A percentile compares a stretch with the other conserved stretches of the same genome.
These are phyloP conservation scores for Paracoccidioides lutzii DNA, from an alignment of 2,329 filamentous ascomycete species.

Conservation along the genomic window DNA sequence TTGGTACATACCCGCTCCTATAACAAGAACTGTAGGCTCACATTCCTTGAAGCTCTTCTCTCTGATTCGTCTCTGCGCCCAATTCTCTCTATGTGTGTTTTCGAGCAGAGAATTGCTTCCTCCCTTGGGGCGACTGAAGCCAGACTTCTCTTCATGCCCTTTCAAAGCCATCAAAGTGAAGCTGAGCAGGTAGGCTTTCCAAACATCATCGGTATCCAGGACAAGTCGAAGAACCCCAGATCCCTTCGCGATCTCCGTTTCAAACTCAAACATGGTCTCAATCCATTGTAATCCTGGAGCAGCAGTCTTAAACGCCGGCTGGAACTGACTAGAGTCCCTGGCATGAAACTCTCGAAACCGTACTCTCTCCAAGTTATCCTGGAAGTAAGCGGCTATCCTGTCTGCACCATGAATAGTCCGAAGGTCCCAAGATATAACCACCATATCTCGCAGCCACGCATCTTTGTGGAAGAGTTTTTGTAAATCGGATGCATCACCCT, in stretches of 20 bases:
- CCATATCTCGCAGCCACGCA: conserved; percentile 32
- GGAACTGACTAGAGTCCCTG: conserved; percentile 22
- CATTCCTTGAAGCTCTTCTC: conserved; percentile 23
- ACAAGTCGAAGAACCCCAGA: conserved; percentile 27
- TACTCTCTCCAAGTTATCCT: conserved; percentile 15
- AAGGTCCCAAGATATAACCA: conserved; percentile 30
- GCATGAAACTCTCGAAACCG: conserved; percentile 21
- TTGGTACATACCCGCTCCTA: conserved; percentile 26
- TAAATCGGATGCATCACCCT: conserved; percentile 4
- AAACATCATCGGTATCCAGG: conserved; percentile 13
- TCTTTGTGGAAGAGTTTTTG: conserved; percentile 22
- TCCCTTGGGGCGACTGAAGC: conserved; percentile 21
- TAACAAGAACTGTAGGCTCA: conserved; percentile 29
- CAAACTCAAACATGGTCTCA: conserved; percentile 29
- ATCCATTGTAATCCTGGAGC: conserved; percentile 23
- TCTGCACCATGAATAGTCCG: conserved; percentile 22
- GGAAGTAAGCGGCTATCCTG: conserved; percentile 22
- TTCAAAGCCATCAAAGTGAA: conserved; percentile 27
- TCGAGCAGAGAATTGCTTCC: conserved; percentile 24
- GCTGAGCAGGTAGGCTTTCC: conserved; percentile 30
- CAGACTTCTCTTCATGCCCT: conserved; percentile 22
- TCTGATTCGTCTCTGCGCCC: conserved; percentile 24
- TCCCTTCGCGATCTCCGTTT: conserved; percentile 25
- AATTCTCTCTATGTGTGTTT: conserved; percentile 22
- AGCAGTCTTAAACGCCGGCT: conserved; percentile 18